Evolutionary conservation across 306 rosid species (phyloP).

Genomic region (cucumber (Cucumis sativus)): Cucumber_9930_V3 NC_026661.2:12459501-12460000

Average conservation of each 20-base stretch:
- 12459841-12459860: constrained; percentile 54
- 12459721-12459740: constrained; percentile 44
- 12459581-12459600: constrained; percentile 46
- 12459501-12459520: constrained; percentile 43
- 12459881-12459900: constrained; percentile 29
- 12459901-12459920: constrained; percentile 32
- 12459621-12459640: constrained; percentile 48
- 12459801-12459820: constrained; percentile 36
- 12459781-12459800: constrained; percentile 47
- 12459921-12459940: constrained; percentile 46
- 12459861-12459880: constrained; percentile 55
- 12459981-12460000: constrained; percentile 44
- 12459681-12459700: constrained; percentile 23
- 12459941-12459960: constrained; percentile 51
- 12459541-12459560: constrained; percentile 59
- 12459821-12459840: constrained; percentile 53
- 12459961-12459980: constrained; percentile 53
- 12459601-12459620: constrained; percentile 42
- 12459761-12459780: constrained; percentile 24
- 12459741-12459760: constrained; percentile 31
- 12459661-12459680: constrained; percentile 44
- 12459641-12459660: constrained; percentile 45
- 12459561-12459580: constrained; percentile 38
- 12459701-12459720: constrained; percentile 73
- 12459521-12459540: constrained; percentile 50